A percentile compares a stretch with the other conserved stretches of the same genome.
Evolutionary conservation across 768 basidiomycete genomes (phyloP).

Genomic region (Russula griseocarnosa): DNA sequence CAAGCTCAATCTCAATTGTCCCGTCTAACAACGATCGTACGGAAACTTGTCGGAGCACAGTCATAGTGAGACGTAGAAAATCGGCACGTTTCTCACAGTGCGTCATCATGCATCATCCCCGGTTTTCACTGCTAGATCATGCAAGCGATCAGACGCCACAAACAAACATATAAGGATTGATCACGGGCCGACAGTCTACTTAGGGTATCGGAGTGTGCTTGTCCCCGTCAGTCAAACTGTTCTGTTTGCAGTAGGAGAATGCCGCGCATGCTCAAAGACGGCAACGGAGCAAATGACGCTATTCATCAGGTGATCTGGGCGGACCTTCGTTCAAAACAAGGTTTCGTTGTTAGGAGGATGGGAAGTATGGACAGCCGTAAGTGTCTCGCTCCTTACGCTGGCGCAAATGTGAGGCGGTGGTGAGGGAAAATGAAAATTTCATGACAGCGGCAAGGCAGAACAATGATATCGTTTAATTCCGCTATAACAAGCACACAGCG

Average conservation of each 20-base stretch:
- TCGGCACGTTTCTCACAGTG: neutral
- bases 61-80: neutral
- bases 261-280: slow-evolving; percentile 10
- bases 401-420: slow-evolving; percentile 3
- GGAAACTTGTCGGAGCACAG: neutral
- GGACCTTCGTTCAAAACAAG: slow-evolving; percentile 16
- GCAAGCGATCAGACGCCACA: slow-evolving; percentile 6
- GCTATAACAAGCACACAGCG: neutral
- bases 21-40: slow-evolving; percentile 4
- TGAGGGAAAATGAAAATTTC: neutral
- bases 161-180: slow-evolving; percentile 2
- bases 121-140: neutral
- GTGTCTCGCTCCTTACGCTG: neutral
- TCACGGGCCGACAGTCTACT: slow-evolving; percentile 2
- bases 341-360: slow-evolving; percentile 22
- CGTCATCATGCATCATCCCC: neutral
- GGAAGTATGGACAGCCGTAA: slow-evolving; percentile 11
- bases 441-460: slow-evolving; percentile 10
- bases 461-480: neutral
- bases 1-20: slow-evolving; percentile 1
- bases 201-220: neutral
- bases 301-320: slow-evolving; percentile 15
- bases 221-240: neutral
- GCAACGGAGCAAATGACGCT: neutral
- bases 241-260: slow-evolving; percentile 1